Base-by-base conservation (phyloP, 1,284 basidiomycete species). In the Rhizoctonia solani region DNA sequence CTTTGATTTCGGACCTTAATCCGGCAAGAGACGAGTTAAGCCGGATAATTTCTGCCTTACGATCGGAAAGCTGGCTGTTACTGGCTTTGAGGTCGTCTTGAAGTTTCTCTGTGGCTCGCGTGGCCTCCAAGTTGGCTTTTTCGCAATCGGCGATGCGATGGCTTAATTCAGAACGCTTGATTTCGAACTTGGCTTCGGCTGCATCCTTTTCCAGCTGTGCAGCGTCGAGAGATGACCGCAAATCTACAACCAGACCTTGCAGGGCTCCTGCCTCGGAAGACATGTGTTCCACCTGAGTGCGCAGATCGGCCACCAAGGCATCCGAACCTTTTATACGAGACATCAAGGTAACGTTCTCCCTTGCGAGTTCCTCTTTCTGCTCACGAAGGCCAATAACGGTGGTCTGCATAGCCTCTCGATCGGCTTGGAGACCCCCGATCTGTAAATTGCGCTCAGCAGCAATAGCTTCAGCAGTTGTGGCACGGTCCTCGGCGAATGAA, bases 341-440 rank as follows among this genome's bases (percentile, higher is more conserved):
- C 11, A 32, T 21, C 27, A 47, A 23, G n/a, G 25, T 44, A 19
- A 30, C 4, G 25, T 34, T 59, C 44, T 59, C 42, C 4, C 29
- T 19, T 11, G 30, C 27, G 23, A 59, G 56, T 11, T 6, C 13
- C 16, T 21, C 23, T 6, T 49, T 59, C 11, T 59, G 56, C 27
- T 2, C 29, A 11, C 34, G 3, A 30, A 59, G 56, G 4, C 56
- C 56, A 14, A 32, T 44, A 23, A 59, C 27, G 1, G 56, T 59
- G 14, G 27, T 29, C 9, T 44, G 56, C 44, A 59, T 13, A 19
- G 56, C 56, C 42, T 59, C 56, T 23, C 49, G 42, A 9, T 59
- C 56, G 2, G 56, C 56, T n/a, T 46, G 32, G 42, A 59, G 21
- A 6, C 56, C 56, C 6, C 25, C 16, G 11, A 59, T 49, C 56